phyloP scores from a whole-genome alignment of 352 stramenopile species.

The Phytophthora fragariaefolia region DNA sequence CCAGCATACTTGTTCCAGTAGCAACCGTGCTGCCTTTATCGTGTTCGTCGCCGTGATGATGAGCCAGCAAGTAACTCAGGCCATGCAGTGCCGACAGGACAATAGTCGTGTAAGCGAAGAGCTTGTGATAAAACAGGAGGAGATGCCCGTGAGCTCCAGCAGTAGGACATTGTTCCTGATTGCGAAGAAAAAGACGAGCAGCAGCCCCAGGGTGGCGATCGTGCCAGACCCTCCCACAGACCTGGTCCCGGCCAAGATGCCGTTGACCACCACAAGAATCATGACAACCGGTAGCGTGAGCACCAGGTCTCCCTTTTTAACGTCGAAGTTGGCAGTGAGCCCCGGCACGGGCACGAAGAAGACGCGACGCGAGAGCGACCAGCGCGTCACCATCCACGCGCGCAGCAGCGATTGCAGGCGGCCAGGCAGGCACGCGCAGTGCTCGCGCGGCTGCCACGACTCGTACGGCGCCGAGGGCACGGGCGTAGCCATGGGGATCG shows the following conservation, averaged over 20 bases:
- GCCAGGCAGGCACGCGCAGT: slow-evolving; percentile 1
- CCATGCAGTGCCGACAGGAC: slow-evolving; percentile 43
- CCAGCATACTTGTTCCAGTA: slow-evolving; percentile 26
- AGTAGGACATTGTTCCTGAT: slow-evolving; percentile 58
- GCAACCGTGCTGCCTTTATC: slow-evolving; percentile 10
- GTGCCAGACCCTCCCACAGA: slow-evolving; percentile 21
- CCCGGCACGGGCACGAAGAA: slow-evolving; percentile 33
- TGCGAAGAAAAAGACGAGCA: slow-evolving; percentile 47
- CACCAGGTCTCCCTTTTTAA: slow-evolving; percentile 46
- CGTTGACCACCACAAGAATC: slow-evolving; percentile 25
- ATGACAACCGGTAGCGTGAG: slow-evolving; percentile 28
- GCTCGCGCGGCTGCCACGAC: slow-evolving; percentile 6
- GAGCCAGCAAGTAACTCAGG: slow-evolving; percentile 38
- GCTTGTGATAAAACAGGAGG: slow-evolving; percentile 62
- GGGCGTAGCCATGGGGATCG: slow-evolving; percentile 3
- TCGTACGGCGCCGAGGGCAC: neutral
- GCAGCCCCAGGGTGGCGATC: slow-evolving; percentile 31
- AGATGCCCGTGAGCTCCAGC: slow-evolving; percentile 39
- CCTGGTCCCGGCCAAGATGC: slow-evolving; percentile 1
- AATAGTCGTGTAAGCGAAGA: slow-evolving; percentile 45
- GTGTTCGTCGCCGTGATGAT: slow-evolving; percentile 21
- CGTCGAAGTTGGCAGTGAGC: slow-evolving; percentile 34
- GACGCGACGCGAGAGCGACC: slow-evolving; percentile 21
- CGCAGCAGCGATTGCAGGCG: slow-evolving; percentile 21
- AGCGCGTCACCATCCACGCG: slow-evolving; percentile 31